These are phyloP conservation scores for Dendrobium nobile DNA, from an alignment of 106 monocot species.

Conservation along the genomic window DNA sequence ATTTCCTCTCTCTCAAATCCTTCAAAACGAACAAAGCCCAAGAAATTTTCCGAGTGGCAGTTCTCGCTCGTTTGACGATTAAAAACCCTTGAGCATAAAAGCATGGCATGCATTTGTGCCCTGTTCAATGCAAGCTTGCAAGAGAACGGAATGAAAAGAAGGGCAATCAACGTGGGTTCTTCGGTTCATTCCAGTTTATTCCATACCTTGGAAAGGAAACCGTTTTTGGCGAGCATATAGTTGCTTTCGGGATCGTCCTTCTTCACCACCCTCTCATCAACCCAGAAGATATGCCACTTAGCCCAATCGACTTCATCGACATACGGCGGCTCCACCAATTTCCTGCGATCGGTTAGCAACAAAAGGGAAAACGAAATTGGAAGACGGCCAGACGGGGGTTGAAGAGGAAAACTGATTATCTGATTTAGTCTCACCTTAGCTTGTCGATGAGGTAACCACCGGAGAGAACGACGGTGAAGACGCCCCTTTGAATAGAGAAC, in stretches of 20 bases:
- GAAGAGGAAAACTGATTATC: background rate
- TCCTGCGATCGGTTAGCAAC: slow-evolving; percentile 29
- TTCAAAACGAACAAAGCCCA: no score
- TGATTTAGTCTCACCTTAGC: slow-evolving; percentile 39
- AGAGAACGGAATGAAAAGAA: background rate
- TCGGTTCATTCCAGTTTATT: no score
- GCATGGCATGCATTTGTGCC: background rate
- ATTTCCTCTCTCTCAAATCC: no score
- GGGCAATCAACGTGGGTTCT: background rate
- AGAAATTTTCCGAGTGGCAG: background rate
- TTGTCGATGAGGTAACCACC: slow-evolving; percentile 80
- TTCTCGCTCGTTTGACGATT: background rate
- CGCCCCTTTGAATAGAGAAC: slow-evolving; percentile 44
- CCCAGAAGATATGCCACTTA: slow-evolving; percentile 97
- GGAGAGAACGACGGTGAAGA: slow-evolving; percentile 79
- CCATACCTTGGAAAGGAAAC: slow-evolving; percentile 74
- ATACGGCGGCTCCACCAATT: slow-evolving; percentile 68
- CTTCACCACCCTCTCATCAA: slow-evolving; percentile 82
- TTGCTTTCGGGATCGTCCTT: slow-evolving; percentile 82
- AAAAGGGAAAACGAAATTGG: background rate
- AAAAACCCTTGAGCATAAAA: background rate
- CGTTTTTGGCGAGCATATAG: slow-evolving; percentile 77
- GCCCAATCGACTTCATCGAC: slow-evolving; percentile 58
- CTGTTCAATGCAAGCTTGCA: background rate
- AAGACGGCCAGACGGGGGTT: background rate